phyloP scores from a whole-genome alignment of 805 yeast species.

The Hagleromyces aurorensis region DNA sequence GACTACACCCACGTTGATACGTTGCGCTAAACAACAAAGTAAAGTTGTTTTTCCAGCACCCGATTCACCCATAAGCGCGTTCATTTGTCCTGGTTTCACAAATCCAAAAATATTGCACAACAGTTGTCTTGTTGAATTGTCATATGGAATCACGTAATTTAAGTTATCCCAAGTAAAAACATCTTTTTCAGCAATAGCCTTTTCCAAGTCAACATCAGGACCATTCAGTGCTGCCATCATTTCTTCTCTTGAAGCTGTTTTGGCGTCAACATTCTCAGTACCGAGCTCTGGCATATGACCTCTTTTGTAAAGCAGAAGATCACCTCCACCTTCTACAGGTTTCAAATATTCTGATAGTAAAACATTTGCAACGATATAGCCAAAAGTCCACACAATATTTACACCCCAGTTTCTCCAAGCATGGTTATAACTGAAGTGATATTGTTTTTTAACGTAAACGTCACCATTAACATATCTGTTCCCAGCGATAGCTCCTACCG shows the following conservation, averaged over 20 bases:
- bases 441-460: slow-evolving; percentile 35
- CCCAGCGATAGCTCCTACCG: slow-evolving; percentile 45
- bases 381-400: slow-evolving; percentile 40
- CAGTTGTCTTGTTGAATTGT: slow-evolving; percentile 50
- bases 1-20: slow-evolving; percentile 62
- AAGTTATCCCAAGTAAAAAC: slow-evolving; percentile 70
- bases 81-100: slow-evolving; percentile 73
- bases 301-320: slow-evolving; percentile 37
- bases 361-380: slow-evolving; percentile 31
- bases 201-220: slow-evolving; percentile 26
- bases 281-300: slow-evolving; percentile 34
- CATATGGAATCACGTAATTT: slow-evolving; percentile 55
- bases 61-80: slow-evolving; percentile 80
- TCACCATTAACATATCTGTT: slow-evolving; percentile 43
- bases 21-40: slow-evolving; percentile 62
- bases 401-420: slow-evolving; percentile 60
- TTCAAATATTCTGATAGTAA: slow-evolving; percentile 33
- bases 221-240: slow-evolving; percentile 33
- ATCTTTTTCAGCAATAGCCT: slow-evolving; percentile 35
- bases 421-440: slow-evolving; percentile 37
- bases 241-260: slow-evolving; percentile 33
- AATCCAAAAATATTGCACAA: slow-evolving; percentile 55
- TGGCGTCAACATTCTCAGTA: slow-evolving; percentile 31
- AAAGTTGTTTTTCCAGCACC: slow-evolving; percentile 85
- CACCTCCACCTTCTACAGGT: slow-evolving; percentile 35